Conservation (phyloP, 225 moss, liverwort and hornwort genomes). For the Sphagnum contortum region DNA sequence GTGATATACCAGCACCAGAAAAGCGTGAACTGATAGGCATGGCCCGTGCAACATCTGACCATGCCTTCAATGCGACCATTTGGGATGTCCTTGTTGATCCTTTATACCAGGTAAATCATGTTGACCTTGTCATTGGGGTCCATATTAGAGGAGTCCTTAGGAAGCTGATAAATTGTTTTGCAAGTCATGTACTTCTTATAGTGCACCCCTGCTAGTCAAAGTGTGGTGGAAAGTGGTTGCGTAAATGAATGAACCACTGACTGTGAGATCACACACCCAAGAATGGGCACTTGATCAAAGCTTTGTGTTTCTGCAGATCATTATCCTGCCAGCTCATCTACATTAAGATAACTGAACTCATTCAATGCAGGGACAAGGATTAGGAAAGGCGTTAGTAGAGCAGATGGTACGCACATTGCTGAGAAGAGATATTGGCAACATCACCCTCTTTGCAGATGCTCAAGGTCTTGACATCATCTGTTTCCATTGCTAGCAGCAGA, state of each 20-base stretch:
- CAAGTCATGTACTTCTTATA: too few species aligned
- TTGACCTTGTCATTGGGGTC: too few species aligned
- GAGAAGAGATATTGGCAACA: constrained; percentile 97
- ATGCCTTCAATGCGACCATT: constrained; percentile 99
- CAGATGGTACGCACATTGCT: constrained; percentile 95
- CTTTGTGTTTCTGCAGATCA: too few species aligned
- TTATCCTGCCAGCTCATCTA: too few species aligned
- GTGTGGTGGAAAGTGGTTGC: too few species aligned
- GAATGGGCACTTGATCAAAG: too few species aligned
- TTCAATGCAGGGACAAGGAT: constrained; percentile 73
- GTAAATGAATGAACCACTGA: too few species aligned
- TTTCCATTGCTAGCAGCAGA: not conserved
- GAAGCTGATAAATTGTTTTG: too few species aligned
- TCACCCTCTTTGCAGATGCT: constrained; percentile 95
- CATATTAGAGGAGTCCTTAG: too few species aligned
- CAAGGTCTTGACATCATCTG: constrained; percentile 45
- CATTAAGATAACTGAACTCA: too few species aligned
- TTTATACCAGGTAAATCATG: constrained; percentile 60
- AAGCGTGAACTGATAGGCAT: constrained; percentile 94
- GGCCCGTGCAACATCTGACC: constrained; percentile 98
- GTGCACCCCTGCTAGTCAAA: too few species aligned
- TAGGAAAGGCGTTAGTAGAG: constrained; percentile 97
- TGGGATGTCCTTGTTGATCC: constrained; percentile 99
- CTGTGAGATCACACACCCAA: too few species aligned
- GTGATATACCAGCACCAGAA: constrained; percentile 36